Conservation (phyloP, 2,329 filamentous ascomycete species). For the Apiospora malaysiana region DNA sequence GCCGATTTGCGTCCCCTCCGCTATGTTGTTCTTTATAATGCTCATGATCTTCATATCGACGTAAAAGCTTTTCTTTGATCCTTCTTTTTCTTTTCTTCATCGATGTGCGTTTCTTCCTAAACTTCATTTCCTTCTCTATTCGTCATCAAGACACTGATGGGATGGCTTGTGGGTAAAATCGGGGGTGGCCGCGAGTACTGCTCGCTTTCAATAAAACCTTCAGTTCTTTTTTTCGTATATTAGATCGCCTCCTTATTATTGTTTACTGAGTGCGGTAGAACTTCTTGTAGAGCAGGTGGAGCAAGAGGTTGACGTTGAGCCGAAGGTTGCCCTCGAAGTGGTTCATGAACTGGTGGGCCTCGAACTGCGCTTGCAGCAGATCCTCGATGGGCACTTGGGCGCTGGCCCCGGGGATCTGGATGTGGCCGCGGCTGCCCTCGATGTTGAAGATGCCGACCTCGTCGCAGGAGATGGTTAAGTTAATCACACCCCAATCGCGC, state of each 20-base stretch:
- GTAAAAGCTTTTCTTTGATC: not conserved
- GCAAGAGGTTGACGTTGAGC: conserved; percentile 93
- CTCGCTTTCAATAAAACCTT: not conserved
- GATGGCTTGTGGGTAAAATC: not conserved
- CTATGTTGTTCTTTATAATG: not conserved
- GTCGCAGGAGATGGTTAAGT: conserved; percentile 93
- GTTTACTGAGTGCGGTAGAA: conserved; percentile 76
- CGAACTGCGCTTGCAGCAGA: conserved; percentile 93
- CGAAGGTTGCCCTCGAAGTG: conserved; percentile 85
- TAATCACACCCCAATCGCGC: conserved; percentile 88
- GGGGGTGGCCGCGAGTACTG: not conserved
- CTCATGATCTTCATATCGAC: conserved; percentile 7
- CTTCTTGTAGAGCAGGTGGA: conserved; percentile 98
- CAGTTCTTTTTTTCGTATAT: not conserved
- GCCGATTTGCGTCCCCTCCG: not conserved
- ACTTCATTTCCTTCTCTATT: not conserved
- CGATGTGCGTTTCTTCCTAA: not conserved
- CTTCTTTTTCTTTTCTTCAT: conserved; percentile 3
- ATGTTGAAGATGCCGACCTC: conserved; percentile 93
- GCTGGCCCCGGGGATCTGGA: conserved; percentile 94
- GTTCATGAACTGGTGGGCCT: conserved; percentile 95
- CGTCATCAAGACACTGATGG: not conserved
- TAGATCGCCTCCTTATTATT: conserved; percentile 41
- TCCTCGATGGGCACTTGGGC: conserved; percentile 91
- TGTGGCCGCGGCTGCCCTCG: conserved; percentile 87